phyloP scores from a whole-genome alignment of 495 filamentous ascomycete genomes.

The Hyaloscypha bicolor region DNA sequence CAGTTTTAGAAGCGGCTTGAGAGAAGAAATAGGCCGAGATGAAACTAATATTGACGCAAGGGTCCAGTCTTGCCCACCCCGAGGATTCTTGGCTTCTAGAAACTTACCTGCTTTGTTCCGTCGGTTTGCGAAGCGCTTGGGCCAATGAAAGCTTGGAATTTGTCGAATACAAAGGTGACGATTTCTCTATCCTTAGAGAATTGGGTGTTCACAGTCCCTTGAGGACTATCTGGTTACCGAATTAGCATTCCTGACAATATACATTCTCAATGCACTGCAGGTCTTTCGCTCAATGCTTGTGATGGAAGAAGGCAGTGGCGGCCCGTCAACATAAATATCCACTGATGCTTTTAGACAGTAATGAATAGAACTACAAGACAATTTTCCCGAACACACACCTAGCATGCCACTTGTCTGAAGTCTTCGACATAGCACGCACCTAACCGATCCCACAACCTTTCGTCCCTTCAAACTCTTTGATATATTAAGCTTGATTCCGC shows the following conservation, averaged over 20 bases:
- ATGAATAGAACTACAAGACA: not conserved
- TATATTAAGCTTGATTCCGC: not conserved
- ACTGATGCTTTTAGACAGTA: not conserved
- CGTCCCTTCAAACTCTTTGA: not conserved
- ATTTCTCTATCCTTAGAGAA: conserved; percentile 36
- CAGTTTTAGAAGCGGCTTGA: conserved; percentile 46
- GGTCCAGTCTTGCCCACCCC: conserved; percentile 44
- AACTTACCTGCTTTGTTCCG: not conserved
- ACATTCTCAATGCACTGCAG: no score
- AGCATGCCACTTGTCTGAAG: no score
- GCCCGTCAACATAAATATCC: no score
- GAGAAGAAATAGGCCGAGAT: conserved; percentile 62
- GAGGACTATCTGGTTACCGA: not conserved
- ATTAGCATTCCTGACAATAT: no score
- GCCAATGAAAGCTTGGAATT: conserved; percentile 60
- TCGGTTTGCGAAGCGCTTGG: conserved; percentile 38
- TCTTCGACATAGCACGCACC: not conserved
- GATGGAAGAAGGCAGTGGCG: no score
- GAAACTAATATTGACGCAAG: conserved; percentile 56
- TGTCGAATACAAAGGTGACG: conserved; percentile 59
- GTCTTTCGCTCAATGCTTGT: no score
- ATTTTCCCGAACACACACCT: no score
- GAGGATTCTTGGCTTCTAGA: no score
- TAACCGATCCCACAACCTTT: not conserved
- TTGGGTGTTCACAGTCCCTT: not conserved